phyloP scores from a whole-genome alignment of 768 basidiomycete genomes.

The Amanita muscaria region DNA sequence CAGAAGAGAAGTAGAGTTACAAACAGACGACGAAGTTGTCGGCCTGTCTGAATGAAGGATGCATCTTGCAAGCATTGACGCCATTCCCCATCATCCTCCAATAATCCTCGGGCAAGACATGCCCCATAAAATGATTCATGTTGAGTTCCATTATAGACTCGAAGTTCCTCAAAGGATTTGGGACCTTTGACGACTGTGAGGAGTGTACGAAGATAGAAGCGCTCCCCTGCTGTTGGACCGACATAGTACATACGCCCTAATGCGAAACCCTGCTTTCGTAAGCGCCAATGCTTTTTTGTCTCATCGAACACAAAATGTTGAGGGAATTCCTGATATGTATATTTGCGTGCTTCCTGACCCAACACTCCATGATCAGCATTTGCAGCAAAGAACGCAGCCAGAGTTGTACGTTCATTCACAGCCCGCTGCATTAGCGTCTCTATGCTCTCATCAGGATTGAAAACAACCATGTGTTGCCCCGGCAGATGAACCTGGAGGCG shows the following conservation, averaged over 20 bases:
- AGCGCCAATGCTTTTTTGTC: not conserved
- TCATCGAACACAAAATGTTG: constrained; percentile 19
- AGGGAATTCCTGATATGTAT: constrained; percentile 33
- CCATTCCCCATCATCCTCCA: constrained; percentile 37
- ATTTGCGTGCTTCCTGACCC: constrained; percentile 12
- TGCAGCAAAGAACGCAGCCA: constrained; percentile 23
- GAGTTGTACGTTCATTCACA: constrained; percentile 17
- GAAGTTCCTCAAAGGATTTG: constrained; percentile 14
- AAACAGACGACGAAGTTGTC: constrained; percentile 25
- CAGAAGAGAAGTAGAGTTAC: constrained; percentile 12
- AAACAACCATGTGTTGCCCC: not conserved
- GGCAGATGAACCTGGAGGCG: constrained; percentile 32
- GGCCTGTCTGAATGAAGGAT: constrained; percentile 23
- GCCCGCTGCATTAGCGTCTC: constrained; percentile 3
- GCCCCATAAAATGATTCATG: constrained; percentile 26
- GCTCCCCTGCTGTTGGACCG: not conserved
- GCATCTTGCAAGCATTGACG: constrained; percentile 28
- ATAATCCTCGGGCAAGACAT: constrained; percentile 26
- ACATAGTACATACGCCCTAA: constrained; percentile 2
- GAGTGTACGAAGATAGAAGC: constrained; percentile 4
- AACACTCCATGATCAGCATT: constrained; percentile 13
- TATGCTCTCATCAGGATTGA: not conserved
- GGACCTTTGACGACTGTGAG: constrained; percentile 4
- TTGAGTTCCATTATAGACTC: constrained; percentile 11
- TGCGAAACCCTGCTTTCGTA: not conserved